Evolutionary conservation across 441 rosid species (phyloP).

Genomic region (Populus hybrid): DNA sequence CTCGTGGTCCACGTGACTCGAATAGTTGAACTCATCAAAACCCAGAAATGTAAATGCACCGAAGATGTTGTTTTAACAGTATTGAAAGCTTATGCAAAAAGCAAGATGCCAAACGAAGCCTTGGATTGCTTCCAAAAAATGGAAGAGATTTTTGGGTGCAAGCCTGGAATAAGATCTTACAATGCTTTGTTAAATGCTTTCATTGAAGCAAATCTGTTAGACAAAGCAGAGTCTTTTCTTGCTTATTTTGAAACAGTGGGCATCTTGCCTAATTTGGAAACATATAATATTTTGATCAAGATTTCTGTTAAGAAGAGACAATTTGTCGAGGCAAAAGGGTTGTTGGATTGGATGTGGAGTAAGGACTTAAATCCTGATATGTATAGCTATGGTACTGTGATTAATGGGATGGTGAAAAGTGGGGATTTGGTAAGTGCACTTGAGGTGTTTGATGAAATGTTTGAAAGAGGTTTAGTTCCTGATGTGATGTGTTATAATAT

Average conservation of each 20-base stretch:
- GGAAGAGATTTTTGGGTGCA: constrained; percentile 64
- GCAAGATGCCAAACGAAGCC: constrained; percentile 51
- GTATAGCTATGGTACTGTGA: constrained; percentile 56
- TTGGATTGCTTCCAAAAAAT: constrained; percentile 55
- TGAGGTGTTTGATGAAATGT: constrained; percentile 85
- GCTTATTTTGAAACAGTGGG: background rate
- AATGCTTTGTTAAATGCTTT: constrained; percentile 61
- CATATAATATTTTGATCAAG: constrained; percentile 74
- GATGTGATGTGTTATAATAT: constrained; percentile 76
- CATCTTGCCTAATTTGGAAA: constrained; percentile 58
- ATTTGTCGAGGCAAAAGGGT: constrained; percentile 46
- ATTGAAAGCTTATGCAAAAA: constrained; percentile 58
- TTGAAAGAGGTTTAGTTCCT: constrained; percentile 42
- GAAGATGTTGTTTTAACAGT: constrained; percentile 34
- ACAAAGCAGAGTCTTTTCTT: constrained; percentile 47
- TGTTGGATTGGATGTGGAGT: constrained; percentile 61
- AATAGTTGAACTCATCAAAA: constrained; percentile 52
- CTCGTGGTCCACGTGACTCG: constrained; percentile 46
- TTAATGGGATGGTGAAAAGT: constrained; percentile 45
- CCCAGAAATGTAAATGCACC: constrained; percentile 24
- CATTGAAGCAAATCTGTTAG: constrained; percentile 53
- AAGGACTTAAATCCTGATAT: constrained; percentile 52
- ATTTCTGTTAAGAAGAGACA: constrained; percentile 59
- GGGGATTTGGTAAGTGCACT: constrained; percentile 51
- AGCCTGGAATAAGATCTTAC: constrained; percentile 63